Evolutionary conservation across 306 rosid species (phyloP).

Genomic region (Spatholobus suberectus): DNA sequence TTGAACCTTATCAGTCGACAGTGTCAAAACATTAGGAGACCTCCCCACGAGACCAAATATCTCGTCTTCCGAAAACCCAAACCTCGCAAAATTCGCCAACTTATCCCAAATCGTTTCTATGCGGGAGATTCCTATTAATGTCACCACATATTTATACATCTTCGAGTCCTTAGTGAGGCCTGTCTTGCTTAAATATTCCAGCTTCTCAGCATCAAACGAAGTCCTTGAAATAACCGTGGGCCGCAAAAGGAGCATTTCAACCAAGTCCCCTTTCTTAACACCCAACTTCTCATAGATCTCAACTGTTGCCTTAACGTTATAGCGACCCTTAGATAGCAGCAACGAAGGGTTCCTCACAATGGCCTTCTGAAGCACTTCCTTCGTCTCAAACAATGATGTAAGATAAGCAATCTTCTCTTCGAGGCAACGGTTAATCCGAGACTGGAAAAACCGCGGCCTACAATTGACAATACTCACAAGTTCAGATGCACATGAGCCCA

Average conservation of each 20-base stretch:
- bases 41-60: slow-evolving; percentile 56
- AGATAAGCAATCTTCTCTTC: slow-evolving; percentile 62
- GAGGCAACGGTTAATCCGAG: slow-evolving; percentile 48
- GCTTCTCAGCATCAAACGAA: slow-evolving; percentile 75
- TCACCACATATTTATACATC: slow-evolving; percentile 76
- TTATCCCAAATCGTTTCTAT: slow-evolving; percentile 67
- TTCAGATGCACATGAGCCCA: slow-evolving; percentile 62
- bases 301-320: slow-evolving; percentile 50
- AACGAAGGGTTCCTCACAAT: slow-evolving; percentile 76
- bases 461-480: slow-evolving; percentile 66
- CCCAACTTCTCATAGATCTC: slow-evolving; percentile 64
- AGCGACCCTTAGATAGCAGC: slow-evolving; percentile 50
- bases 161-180: slow-evolving; percentile 58
- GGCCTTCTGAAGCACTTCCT: slow-evolving; percentile 63
- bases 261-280: slow-evolving; percentile 60
- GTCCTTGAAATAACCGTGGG: slow-evolving; percentile 70
- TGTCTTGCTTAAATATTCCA: slow-evolving; percentile 57
- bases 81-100: slow-evolving; percentile 60
- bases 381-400: slow-evolving; percentile 64
- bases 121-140: slow-evolving; percentile 74
- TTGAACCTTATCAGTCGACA: slow-evolving; percentile 81
- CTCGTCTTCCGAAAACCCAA: slow-evolving; percentile 78
- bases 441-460: slow-evolving; percentile 64
- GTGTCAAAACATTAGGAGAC: slow-evolving; percentile 61
- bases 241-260: slow-evolving; percentile 60